Evolutionary conservation across 208 protist species (phyloP).

Genomic region (Leishmania braziliensis): DNA sequence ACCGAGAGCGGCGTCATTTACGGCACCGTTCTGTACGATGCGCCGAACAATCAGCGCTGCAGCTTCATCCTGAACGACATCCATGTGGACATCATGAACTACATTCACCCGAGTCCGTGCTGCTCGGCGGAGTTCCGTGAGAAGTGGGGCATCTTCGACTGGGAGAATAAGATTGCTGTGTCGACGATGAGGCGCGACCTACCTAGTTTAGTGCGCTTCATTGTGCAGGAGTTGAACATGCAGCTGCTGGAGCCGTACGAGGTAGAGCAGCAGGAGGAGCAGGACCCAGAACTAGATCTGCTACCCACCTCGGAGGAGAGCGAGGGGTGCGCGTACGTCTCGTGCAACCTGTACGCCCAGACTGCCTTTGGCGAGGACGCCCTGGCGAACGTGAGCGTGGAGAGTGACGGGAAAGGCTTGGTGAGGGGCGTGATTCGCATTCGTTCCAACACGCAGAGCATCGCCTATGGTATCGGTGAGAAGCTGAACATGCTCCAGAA

Average conservation of each 20-base stretch:
- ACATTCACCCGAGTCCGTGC: constrained; percentile 94
- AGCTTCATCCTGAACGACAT: constrained; percentile 97
- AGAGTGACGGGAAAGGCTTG: constrained; percentile 63
- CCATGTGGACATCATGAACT: constrained; percentile 99
- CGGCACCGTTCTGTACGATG: constrained; percentile 98
- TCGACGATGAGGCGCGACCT: constrained; percentile 86
- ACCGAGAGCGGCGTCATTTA: constrained; percentile 98
- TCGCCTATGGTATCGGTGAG: constrained; percentile 98
- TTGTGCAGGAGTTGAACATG: constrained; percentile 96
- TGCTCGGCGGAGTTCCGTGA: constrained; percentile 91
- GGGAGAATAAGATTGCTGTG: constrained; percentile 98
- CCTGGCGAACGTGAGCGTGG: constrained; percentile 95
- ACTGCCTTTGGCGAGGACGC: constrained; percentile 98
- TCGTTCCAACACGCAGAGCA: constrained; percentile 97
- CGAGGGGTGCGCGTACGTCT: constrained; percentile 94
- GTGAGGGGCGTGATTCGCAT: constrained; percentile 97
- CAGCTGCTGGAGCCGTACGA: constrained; percentile 57
- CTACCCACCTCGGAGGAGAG: constrained; percentile 47
- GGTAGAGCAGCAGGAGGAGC: constrained; percentile 33
- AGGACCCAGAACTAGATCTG: constrained; percentile 37
- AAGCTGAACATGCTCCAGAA: constrained; percentile 90
- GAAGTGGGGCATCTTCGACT: constrained; percentile 99
- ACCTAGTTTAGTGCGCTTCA: constrained; percentile 91
- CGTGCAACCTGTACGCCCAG: constrained; percentile 97
- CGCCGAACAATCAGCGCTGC: constrained; percentile 75